These are phyloP conservation scores for Mycena metata DNA, from an alignment of 768 basidiomycete genomes.

Conservation along the genomic window DNA sequence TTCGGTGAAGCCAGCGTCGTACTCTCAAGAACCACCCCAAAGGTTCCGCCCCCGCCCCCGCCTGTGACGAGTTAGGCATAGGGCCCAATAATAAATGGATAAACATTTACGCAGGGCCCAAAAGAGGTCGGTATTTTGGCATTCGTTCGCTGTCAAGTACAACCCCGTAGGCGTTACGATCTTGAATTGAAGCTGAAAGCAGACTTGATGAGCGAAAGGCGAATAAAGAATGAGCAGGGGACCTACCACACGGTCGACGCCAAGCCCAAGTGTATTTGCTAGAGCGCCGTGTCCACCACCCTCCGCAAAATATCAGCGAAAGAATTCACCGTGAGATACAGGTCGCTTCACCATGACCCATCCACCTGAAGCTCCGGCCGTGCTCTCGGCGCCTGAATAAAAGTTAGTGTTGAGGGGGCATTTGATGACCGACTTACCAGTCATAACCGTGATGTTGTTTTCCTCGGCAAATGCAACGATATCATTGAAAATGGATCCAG, in stretches of 20 bases:
- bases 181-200: conserved; percentile 49
- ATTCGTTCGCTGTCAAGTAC: conserved; percentile 50
- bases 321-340: too few species aligned
- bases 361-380: conserved; percentile 41
- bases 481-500: conserved; percentile 39
- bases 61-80: background rate
- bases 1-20: conserved; percentile 42
- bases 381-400: conserved; percentile 36
- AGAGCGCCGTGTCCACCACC: conserved; percentile 43
- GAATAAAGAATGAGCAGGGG: background rate
- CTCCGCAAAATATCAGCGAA: conserved; percentile 21
- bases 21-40: conserved; percentile 44
- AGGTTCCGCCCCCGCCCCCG: conserved; percentile 44
- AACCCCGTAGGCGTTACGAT: conserved; percentile 55
- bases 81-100: background rate
- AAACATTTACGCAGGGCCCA: conserved; percentile 50
- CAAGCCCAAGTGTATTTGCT: conserved; percentile 43
- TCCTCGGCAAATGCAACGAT: conserved; percentile 41
- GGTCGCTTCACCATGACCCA: conserved; percentile 39
- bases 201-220: background rate
- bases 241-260: conserved; percentile 44
- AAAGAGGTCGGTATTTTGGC: conserved; percentile 55
- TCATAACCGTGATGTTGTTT: conserved; percentile 41
- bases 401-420: background rate
- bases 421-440: conserved; percentile 29